phyloP scores from a whole-genome alignment of 768 basidiomycete species.

The Amanita rimosa region DNA sequence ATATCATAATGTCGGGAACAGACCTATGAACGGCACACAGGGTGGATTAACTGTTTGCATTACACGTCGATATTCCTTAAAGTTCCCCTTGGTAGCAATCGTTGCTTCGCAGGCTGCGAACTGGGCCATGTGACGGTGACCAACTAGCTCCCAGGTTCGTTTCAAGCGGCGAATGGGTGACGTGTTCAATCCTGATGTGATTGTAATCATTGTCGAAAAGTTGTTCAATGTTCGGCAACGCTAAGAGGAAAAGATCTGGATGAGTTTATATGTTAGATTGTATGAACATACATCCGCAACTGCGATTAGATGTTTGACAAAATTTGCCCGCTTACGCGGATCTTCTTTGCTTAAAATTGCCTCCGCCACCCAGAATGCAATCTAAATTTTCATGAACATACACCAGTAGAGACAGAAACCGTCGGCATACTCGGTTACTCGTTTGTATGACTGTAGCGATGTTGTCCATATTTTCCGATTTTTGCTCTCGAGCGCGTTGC shows the following conservation, averaged over 20 bases:
- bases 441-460: constrained; percentile 82
- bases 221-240: constrained; percentile 85
- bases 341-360: constrained; percentile 74
- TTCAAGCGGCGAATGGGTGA: constrained; percentile 89
- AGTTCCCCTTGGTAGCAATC: constrained; percentile 90
- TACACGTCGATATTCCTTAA: constrained; percentile 79
- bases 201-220: constrained; percentile 94
- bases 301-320: constrained; percentile 85
- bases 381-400: constrained; percentile 28
- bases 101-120: constrained; percentile 79
- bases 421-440: constrained; percentile 60
- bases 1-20: constrained; percentile 12
- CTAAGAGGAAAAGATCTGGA: constrained; percentile 26
- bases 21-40: constrained; percentile 95
- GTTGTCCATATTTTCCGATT: constrained; percentile 65
- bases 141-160: constrained; percentile 88
- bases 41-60: constrained; percentile 81
- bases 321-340: constrained; percentile 64
- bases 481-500: constrained; percentile 70
- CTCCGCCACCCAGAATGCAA: constrained; percentile 90
- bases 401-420: not conserved
- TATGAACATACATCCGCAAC: constrained; percentile 71
- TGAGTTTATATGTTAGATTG: constrained; percentile 3
- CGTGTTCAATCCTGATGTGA: constrained; percentile 89
- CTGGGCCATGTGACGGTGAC: constrained; percentile 57